These are phyloP conservation scores for Allantophomopsis lycopodina DNA, from an alignment of 2,329 filamentous ascomycete genomes.

Conservation along the genomic window DNA sequence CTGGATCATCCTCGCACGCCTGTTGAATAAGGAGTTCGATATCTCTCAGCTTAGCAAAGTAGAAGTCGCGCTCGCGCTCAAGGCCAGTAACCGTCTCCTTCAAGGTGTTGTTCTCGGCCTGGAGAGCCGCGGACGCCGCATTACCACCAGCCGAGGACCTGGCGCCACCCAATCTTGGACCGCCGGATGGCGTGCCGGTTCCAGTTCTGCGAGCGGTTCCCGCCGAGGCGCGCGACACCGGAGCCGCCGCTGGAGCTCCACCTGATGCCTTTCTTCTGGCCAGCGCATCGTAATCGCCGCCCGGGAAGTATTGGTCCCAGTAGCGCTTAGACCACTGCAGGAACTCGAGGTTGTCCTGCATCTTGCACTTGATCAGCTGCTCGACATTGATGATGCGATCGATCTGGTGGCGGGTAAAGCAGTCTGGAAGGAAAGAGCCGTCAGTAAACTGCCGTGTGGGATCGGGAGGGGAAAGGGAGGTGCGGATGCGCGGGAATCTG, in stretches of 20 bases:
- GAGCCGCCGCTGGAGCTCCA: constrained; percentile 33
- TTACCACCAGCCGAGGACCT: constrained; percentile 30
- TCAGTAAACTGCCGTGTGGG: constrained; percentile 2
- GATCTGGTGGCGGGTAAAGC: constrained; percentile 74
- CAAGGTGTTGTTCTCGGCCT: constrained; percentile 74
- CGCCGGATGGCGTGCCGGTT: constrained; percentile 25
- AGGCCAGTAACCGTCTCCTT: constrained; percentile 93
- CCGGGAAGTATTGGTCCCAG: constrained; percentile 97
- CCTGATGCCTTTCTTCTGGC: constrained; percentile 67
- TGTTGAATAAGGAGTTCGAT: constrained; percentile 92
- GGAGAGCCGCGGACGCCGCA: constrained; percentile 56
- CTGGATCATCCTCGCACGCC: constrained; percentile 81
- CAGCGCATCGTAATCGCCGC: constrained; percentile 90
- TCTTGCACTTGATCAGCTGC: constrained; percentile 90
- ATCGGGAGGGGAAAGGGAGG: not conserved
- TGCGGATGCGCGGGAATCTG: not conserved
- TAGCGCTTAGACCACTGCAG: constrained; percentile 93
- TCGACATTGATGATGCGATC: constrained; percentile 86
- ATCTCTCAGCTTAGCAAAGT: constrained; percentile 96
- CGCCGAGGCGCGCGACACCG: constrained; percentile 32
- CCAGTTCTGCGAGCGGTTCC: constrained; percentile 28
- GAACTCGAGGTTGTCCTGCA: constrained; percentile 99
- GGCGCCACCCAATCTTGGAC: constrained; percentile 28
- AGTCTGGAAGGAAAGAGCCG: constrained; percentile 35
- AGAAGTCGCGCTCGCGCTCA: constrained; percentile 95